phyloP scores from a whole-genome alignment of 1,284 basidiomycete genomes.

The Austroboletus novae-zelandiae region DNA sequence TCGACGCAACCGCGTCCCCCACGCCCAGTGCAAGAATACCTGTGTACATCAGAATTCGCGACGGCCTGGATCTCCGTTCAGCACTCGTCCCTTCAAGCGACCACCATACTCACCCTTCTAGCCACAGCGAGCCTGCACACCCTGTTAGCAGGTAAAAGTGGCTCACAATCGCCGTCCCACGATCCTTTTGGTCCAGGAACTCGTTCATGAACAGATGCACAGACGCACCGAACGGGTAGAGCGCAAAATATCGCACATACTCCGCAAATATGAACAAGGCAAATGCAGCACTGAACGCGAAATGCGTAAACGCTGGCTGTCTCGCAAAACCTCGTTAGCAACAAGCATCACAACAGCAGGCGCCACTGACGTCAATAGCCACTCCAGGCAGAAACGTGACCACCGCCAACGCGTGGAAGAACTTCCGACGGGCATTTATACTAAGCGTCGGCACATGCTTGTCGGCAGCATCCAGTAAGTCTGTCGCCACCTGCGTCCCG shows the following conservation, averaged over 20 bases:
- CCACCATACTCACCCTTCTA: slow-evolving; percentile 74
- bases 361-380: slow-evolving; percentile 78
- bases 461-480: slow-evolving; percentile 83
- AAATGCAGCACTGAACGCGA: slow-evolving; percentile 92
- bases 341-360: slow-evolving; percentile 11
- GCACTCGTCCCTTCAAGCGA: background rate
- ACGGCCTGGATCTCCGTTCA: slow-evolving; percentile 47
- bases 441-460: slow-evolving; percentile 87
- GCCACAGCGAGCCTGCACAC: slow-evolving; percentile 91
- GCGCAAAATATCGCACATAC: slow-evolving; percentile 96
- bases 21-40: slow-evolving; percentile 90
- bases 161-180: slow-evolving; percentile 93
- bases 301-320: slow-evolving; percentile 93
- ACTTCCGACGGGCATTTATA: slow-evolving; percentile 94
- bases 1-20: slow-evolving; percentile 92
- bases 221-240: slow-evolving; percentile 93
- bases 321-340: slow-evolving; percentile 16
- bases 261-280: slow-evolving; percentile 94
- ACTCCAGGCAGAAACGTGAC: slow-evolving; percentile 96
- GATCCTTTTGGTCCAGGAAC: slow-evolving; percentile 94
- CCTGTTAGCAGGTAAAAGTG: slow-evolving; percentile 98
- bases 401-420: slow-evolving; percentile 95
- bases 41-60: slow-evolving; percentile 77
- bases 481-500: slow-evolving; percentile 69
- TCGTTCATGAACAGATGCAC: slow-evolving; percentile 98